Base-by-base conservation (phyloP, 169 alveolate species). In the Plasmodium inui region DNA sequence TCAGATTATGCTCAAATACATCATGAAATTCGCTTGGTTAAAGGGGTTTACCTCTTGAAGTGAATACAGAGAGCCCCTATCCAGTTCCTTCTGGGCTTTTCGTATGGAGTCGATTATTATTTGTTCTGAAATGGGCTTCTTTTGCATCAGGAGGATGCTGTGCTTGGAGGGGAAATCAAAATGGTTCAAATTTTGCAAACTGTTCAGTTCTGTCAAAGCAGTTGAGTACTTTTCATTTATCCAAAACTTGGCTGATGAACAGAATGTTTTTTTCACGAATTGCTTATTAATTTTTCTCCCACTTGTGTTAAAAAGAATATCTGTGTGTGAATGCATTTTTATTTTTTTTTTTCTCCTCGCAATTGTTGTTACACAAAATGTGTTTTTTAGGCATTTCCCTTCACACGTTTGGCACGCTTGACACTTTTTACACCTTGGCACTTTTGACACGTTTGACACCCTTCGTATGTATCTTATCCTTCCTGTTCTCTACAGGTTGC, bases 1-100 rank as follows among this genome's bases (percentile, higher is more conserved):
- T 28, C 37, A 26, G 76, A 37, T 67, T 67, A 19, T 9, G 37
- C 76, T 26, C n/a, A 67, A 67, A 28, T 12, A 67, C 76, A 67
- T 28, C 9, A 61, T 61, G 37, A 67, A 26, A 67, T 8, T 26
- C 39, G 76, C 22, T 67, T 22, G 34, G 34, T 28, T 26, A 67
- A 61, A 26, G 1, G 76, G 28, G 76, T 26, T 88, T 88, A 88
- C 94, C 72, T 88, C 88, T 61, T 88, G 89, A 6, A 88, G 83
- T 44, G 82, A 88, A 88, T 88, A 88, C 67, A 88, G 83, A 22
- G 94, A 88, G 46, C 80, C 89, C 46, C 94, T 76, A 88, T 88
- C 94, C 39, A 88, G 83, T 78, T 88, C 73, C 61, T 72, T 88
- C 79, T 88, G 70, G 44, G 88, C 94, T 57, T 88, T 88, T 76